Base-by-base conservation (phyloP, 768 basidiomycete species). In the Dioszegia crocea region DNA sequence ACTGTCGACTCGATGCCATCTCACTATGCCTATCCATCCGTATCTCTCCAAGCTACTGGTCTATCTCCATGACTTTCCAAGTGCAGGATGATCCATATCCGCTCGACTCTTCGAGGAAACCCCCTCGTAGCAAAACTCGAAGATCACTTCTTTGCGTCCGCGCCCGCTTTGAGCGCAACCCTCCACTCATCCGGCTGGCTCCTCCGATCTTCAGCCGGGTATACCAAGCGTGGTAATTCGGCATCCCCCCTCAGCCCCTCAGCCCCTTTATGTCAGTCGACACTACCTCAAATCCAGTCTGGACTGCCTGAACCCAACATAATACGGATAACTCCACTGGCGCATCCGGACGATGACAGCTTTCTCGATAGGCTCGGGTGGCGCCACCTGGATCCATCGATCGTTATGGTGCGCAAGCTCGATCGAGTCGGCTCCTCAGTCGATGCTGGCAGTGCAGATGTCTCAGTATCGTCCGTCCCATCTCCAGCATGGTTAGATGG, bases 181-280 rank as follows among this genome's bases (percentile, higher is more conserved):
- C 30, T 4, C 30, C 49, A 50, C 23, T 17, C 49, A 5, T 33
- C 49, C 4, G 49, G 31, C 5, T 50, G 49, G 49, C 49, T 50
- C 3, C 6, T 50, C 19, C 49, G 49, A 5, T n/a, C 30, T 8
- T 50, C 49, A 23, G 49, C 14, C 49, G 49, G 49, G 3, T 50
- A 50, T 19, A 50, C 49, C 10, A 50, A 50, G 33, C 49, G 49
- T 4, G 49, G 49, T 19, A 50, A 50, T 30, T 50, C 49, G 19
- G 30, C 49, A 5, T 50, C 49, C 2, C 49, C 49, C 19, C 30
- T 50, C 17, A 10, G 30, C 21, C 49, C 49, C 1, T n/a, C 31
- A n/a, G 19, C 17, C 3, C 49, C 49, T 12, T 23, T 50, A 3
- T 36, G 14, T 9, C 31, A 38, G 17, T 2, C 31, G 16, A 3